These are phyloP conservation scores for Areca catechu DNA, from an alignment of 176 grass and related monocot genomes.

Conservation along the genomic window DNA sequence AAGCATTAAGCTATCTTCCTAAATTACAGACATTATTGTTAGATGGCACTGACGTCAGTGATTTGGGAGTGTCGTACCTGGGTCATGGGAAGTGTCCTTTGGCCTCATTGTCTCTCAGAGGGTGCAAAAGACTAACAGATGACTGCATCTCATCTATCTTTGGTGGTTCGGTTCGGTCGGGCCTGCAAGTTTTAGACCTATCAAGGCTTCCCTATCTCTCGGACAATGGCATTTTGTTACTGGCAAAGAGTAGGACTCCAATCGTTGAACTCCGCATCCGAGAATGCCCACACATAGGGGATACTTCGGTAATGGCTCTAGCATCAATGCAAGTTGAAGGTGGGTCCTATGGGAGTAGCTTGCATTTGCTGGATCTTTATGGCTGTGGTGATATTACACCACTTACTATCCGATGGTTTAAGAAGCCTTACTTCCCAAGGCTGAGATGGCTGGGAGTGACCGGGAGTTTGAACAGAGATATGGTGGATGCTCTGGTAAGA, in stretches of 20 bases:
- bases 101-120: conserved; percentile 70
- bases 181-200: conserved; percentile 66
- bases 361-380: conserved; percentile 70
- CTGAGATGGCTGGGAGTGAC: conserved; percentile 71
- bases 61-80: conserved; percentile 64
- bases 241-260: conserved; percentile 57
- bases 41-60: conserved; percentile 54
- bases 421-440: conserved; percentile 86
- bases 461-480: conserved; percentile 79
- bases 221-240: conserved; percentile 57
- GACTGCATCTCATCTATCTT: conserved; percentile 57
- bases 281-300: conserved; percentile 57
- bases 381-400: conserved; percentile 73
- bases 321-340: conserved; percentile 91
- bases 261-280: conserved; percentile 59
- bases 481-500: conserved; percentile 64
- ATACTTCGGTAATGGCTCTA: conserved; percentile 80
- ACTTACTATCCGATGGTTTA: conserved; percentile 79
- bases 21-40: conserved; percentile 55
- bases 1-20: conserved; percentile 61
- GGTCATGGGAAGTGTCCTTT: conserved; percentile 57
- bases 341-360: conserved; percentile 52
- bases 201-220: conserved; percentile 67
- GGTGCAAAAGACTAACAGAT: conserved; percentile 75
- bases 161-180: conserved; percentile 42